Evolutionary conservation across 1,284 basidiomycete genomes (phyloP), one percentile per base, ranked within the genome.

Genomic region (Sporisorium graminicola): DNA sequence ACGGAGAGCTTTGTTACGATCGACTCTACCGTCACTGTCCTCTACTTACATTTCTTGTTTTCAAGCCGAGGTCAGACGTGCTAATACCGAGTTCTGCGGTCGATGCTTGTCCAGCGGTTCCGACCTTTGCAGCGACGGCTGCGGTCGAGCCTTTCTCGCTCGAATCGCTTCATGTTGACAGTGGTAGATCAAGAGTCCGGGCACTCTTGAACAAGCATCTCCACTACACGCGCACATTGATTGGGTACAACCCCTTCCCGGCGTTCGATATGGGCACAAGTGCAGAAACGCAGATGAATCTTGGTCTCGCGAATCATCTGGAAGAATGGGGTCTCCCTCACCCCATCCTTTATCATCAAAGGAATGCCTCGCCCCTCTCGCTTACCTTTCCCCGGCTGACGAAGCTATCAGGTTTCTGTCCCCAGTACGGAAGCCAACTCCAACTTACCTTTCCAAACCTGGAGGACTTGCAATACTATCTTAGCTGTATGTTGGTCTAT

Each of bases 1-100:
- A 60, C 6, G 57, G 58, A 4, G 0, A 10, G 0, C 0, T 2
- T 0, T 52, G 57, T 26, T 68, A 68, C 58, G 12, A 49, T 2
- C n/a, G 12, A 13, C 61, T 74, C 9, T 68, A 61, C 33, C 40
- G 51, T 1, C 46, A 54, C 22, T 74, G 71, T 20, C 61, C 57
- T 13, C 50, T 31, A 2, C 57, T 74, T 4, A 54, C 47, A 14
- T 20, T 16, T 2, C 43, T 74, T 24, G 33, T 43, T 5, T n/a
- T 27, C 18, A n/a, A 26, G 14, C 20, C 20, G 8, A 9, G 27
- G 26, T 9, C 20, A 10, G 14, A 35, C 12, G 40, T 20, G 18
- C 5, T n/a, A 3, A 14, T 43, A 13, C 42, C 42, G 2, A 7
- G 31, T 12, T 14, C 16, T 29, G 9, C 29, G 8, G 27, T 12